Percentiles rank a stretch among this genome's conserved stretches.
phyloP scores from a whole-genome alignment of 306 rosid species.

The Prunus padus region DNA sequence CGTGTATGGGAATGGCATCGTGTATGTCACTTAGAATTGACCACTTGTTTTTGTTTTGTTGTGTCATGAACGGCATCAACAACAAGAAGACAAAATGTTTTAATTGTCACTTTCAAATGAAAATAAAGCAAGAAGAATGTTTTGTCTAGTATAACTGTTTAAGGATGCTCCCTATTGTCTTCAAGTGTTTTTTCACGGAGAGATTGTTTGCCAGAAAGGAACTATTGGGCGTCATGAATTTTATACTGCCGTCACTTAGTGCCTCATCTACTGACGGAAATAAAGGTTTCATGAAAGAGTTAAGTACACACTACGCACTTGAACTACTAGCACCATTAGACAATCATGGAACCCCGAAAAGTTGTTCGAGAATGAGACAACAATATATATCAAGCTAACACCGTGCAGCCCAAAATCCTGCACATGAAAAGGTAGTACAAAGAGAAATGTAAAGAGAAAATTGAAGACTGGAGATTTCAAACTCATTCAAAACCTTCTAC shows the following conservation, averaged over 20 bases:
- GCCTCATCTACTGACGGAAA: background rate
- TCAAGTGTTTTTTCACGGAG: background rate
- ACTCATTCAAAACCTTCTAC: too few species aligned
- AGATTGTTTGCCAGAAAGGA: background rate
- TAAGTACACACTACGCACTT: background rate
- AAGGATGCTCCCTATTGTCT: too few species aligned
- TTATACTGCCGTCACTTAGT: background rate
- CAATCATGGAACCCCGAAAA: too few species aligned
- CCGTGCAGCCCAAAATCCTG: too few species aligned
- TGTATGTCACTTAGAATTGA: background rate
- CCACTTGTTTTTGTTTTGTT: background rate
- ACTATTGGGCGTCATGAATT: background rate
- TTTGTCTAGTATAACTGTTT: too few species aligned
- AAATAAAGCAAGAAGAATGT: background rate
- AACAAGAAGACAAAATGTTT: background rate
- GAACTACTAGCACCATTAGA: too few species aligned
- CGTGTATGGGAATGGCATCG: background rate
- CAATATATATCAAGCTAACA: too few species aligned
- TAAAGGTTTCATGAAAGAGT: background rate
- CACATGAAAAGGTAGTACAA: too few species aligned
- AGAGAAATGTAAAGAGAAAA: too few species aligned
- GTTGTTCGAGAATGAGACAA: too few species aligned
- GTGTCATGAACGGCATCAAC: background rate
- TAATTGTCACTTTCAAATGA: background rate
- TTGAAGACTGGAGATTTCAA: too few species aligned